Base-by-base conservation (phyloP, 129 eudicot genomes). In the Flaveria bidentis region DNA sequence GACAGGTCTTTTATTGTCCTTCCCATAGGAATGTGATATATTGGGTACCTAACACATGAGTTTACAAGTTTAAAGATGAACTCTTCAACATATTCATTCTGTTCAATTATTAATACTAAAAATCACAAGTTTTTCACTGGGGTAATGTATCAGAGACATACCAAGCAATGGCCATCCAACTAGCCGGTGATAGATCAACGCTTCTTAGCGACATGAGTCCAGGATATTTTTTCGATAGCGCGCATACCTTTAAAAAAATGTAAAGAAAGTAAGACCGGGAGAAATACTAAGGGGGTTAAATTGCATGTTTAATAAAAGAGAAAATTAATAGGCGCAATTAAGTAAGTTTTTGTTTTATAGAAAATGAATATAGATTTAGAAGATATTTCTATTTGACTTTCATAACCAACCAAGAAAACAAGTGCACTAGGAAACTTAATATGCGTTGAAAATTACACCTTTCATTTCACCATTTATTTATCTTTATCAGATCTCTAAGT, bases 1-100 rank as follows among this genome's bases (percentile, higher is more conserved):
- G 92, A 88, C 84, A 92, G 75, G 81, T 92, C 96, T 67, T 86
- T 92, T 7, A 86, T 86, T 18, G 96, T 92, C 84, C 88, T 84
- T 9, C 96, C 96, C 87, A 84, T 90, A 8, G 98, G 98, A 83
- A 92, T 92, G 80, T 90, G 98, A 82, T 92, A 92, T 67, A 92
- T 92, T 4, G 98, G 98, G 63, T 92, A 92, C 98, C 98, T 92
- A 74, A 26, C 50, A 23, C 45, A 79, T 33, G 28, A 28, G 5
- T 74, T 56, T 78, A 57, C 9, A 9, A 42, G 39, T 33, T 66
- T 10, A 28, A 68, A 39, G 36, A 66, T 39, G 71, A 39, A 16
- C 28, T 8, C 25, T 65, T 33, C 15, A 16, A 39, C 71, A 66
- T n/a, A 2, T 17, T 16, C 10, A 3, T 25, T 60, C 4, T 25